A percentile compares a stretch with the other conserved stretches of the same genome.
Conservation (phyloP, 169 alveolate genomes). For the Plasmodium vivax region DNA sequence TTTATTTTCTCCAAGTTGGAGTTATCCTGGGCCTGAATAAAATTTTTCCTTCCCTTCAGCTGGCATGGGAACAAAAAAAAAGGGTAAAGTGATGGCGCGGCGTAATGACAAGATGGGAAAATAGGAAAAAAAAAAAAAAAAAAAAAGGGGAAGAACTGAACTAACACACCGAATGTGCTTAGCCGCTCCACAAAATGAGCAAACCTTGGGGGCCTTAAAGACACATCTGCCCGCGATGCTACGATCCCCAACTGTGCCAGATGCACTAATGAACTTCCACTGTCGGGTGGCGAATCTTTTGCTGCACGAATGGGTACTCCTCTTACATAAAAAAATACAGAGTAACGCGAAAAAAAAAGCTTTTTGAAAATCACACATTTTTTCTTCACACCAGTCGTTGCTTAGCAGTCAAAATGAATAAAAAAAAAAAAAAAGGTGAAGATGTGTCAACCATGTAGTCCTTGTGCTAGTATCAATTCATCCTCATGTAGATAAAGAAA, state of each 20-base stretch:
- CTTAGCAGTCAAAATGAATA: not conserved
- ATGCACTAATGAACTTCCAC: constrained; percentile 37
- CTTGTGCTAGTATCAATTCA: constrained; percentile 15
- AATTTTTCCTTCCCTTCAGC: constrained; percentile 20
- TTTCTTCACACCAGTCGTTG: not conserved
- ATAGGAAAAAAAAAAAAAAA: constrained; percentile 1
- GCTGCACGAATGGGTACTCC: constrained; percentile 20
- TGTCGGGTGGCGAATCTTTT: not conserved
- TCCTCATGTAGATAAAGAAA: not conserved
- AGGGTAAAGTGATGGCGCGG: not conserved
- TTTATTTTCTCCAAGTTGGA: constrained; percentile 54
- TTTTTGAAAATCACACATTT: constrained; percentile 39
- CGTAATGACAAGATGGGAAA: not conserved
- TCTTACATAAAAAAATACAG: constrained; percentile 32
- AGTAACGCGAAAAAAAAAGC: constrained; percentile 21
- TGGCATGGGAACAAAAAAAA: not conserved
- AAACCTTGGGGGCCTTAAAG: constrained; percentile 21
- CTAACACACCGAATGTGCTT: not conserved
- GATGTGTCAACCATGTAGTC: constrained; percentile 1
- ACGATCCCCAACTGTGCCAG: not conserved
- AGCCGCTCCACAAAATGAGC: not conserved
- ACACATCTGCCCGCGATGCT: not conserved
- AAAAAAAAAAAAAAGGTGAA: not conserved
- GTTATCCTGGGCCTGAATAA: constrained; percentile 10
- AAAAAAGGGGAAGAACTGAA: not conserved